phyloP scores from a whole-genome alignment of 2,329 filamentous ascomycete species.

The Emydomyces testavorans region DNA sequence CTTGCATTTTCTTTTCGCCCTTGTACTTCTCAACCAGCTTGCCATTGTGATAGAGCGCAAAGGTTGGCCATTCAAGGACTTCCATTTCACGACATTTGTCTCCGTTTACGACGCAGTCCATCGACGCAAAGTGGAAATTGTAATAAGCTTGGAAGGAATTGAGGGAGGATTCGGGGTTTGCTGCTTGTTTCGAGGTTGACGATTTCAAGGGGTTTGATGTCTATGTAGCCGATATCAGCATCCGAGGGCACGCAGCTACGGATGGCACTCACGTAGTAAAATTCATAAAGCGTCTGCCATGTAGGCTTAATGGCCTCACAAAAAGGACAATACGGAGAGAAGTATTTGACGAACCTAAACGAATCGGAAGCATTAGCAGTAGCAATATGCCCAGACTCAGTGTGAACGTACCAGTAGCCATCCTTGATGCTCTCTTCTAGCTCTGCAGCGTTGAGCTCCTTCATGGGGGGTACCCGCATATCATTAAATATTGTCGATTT shows the following conservation, averaged over 20 bases:
- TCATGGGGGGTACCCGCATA: conserved; percentile 41
- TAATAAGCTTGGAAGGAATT: conserved; percentile 72
- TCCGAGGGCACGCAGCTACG: not conserved
- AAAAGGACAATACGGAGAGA: conserved; percentile 50
- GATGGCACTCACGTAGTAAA: conserved; percentile 49
- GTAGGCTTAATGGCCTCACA: conserved; percentile 70
- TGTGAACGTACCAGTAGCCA: conserved; percentile 38
- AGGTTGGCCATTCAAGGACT: conserved; percentile 62
- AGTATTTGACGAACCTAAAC: conserved; percentile 42
- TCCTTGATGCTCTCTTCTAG: conserved; percentile 41
- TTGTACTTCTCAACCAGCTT: conserved; percentile 50
- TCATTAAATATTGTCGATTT: conserved; percentile 40
- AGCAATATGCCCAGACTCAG: not conserved
- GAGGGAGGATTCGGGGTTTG: conserved; percentile 40
- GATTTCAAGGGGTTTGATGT: conserved; percentile 61
- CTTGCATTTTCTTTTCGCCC: conserved; percentile 56
- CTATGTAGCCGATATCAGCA: conserved; percentile 36
- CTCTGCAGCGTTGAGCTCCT: conserved; percentile 37
- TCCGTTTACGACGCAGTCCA: conserved; percentile 76
- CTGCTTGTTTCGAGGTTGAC: conserved; percentile 37
- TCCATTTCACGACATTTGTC: conserved; percentile 62
- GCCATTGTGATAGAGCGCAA: conserved; percentile 70
- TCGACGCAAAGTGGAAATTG: conserved; percentile 71
- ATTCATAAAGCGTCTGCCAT: conserved; percentile 90
- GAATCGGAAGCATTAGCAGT: conserved; percentile 15